These are phyloP conservation scores for Populus nigra DNA, from an alignment of 345 rosid species.

Conservation along the genomic window DNA sequence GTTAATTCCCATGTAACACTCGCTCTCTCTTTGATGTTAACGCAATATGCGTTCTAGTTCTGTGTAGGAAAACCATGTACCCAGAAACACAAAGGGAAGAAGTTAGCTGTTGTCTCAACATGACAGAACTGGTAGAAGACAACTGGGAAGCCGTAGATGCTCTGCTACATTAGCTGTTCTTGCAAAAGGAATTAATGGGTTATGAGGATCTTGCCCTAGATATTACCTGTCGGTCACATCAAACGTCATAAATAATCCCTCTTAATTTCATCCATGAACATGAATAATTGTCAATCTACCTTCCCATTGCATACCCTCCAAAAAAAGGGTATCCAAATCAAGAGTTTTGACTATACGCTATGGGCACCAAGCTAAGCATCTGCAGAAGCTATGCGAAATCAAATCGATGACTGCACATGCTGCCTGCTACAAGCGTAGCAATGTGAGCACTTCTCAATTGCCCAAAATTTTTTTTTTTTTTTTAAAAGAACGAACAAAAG, in stretches of 20 bases:
- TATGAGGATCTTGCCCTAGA: too few relatives aligned
- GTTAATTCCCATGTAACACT: too few relatives aligned
- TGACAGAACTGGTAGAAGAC: too few relatives aligned
- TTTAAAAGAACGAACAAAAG: neutral
- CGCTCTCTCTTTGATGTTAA: too few relatives aligned
- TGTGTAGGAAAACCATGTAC: too few relatives aligned
- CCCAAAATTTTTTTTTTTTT: neutral
- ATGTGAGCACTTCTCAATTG: neutral
- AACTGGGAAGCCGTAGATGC: too few relatives aligned
- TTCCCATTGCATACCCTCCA: neutral
- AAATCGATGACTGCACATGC: neutral
- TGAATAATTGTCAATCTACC: neutral
- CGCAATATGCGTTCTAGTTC: too few relatives aligned
- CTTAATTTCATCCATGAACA: neutral
- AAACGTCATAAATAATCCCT: neutral
- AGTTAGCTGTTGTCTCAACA: too few relatives aligned
- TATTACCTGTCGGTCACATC: too few relatives aligned
- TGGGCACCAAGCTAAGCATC: slow-evolving; percentile 11
- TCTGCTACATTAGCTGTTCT: too few relatives aligned
- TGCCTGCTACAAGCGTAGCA: slow-evolving; percentile 1
- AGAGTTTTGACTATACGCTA: neutral
- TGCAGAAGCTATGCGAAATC: neutral
- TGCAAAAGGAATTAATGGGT: too few relatives aligned
- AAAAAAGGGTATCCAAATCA: slow-evolving; percentile 2
- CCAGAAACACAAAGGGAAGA: too few relatives aligned